Evolutionary conservation across 306 rosid species (phyloP).

Genomic region (Adenanthera pavonina): DNA sequence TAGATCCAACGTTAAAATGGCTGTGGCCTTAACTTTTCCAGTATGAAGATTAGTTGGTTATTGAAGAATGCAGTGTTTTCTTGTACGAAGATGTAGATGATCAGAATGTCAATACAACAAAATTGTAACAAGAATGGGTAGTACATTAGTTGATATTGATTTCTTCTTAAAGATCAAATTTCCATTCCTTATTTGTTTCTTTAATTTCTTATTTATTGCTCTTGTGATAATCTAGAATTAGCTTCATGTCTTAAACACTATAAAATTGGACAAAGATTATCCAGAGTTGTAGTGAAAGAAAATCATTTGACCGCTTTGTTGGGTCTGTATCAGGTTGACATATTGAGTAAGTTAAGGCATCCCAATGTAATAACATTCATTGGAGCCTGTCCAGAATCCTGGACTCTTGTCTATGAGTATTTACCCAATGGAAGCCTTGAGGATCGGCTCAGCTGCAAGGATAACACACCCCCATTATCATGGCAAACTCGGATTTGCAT

Average conservation of each 20-base stretch:
- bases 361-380: slow-evolving; percentile 81
- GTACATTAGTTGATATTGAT: neutral
- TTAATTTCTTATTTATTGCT: neutral
- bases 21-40: slow-evolving; percentile 5
- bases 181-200: neutral
- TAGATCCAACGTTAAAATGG: neutral
- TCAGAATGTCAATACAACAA: neutral
- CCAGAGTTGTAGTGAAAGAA: slow-evolving; percentile 16
- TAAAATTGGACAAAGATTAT: neutral
- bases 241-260: neutral
- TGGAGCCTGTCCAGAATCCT: slow-evolving; percentile 77
- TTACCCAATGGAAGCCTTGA: slow-evolving; percentile 89
- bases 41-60: neutral
- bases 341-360: slow-evolving; percentile 82
- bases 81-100: neutral
- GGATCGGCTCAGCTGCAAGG: slow-evolving; percentile 79
- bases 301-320: slow-evolving; percentile 7
- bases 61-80: neutral
- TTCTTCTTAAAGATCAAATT: neutral
- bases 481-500: slow-evolving; percentile 83
- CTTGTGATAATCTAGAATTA: neutral
- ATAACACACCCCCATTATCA: slow-evolving; percentile 70
- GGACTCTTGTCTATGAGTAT: slow-evolving; percentile 79
- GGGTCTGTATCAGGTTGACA: slow-evolving; percentile 62
- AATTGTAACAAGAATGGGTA: slow-evolving; percentile 13